A percentile compares a stretch with the other conserved stretches of the same genome.
These are phyloP conservation scores for Pseudonitzschia pungens DNA, from an alignment of 108 stramenopile species.

Conservation along the genomic window DNA sequence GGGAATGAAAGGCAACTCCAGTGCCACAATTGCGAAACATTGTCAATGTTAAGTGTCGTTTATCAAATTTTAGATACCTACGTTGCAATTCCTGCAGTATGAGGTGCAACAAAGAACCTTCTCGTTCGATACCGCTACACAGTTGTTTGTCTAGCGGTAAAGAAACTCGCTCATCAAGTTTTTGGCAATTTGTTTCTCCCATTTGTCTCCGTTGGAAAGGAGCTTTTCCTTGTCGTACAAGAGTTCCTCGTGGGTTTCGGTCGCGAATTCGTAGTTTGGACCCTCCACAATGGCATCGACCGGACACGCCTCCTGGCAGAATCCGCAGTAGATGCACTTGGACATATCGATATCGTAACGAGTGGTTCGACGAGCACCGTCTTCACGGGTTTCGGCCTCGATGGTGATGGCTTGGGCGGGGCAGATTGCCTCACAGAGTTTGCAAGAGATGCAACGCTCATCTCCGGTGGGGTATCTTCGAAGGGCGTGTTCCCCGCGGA, in stretches of 20 bases:
- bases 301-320: conserved; percentile 97
- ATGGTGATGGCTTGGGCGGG: conserved; percentile 99
- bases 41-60: no score
- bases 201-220: conserved; percentile 98
- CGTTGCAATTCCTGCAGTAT: no score
- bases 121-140: no score
- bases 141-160: conserved; percentile 89
- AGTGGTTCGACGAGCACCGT: conserved; percentile 95
- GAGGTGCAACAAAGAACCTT: no score
- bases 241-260: conserved; percentile 98
- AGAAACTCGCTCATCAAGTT: conserved; percentile 95
- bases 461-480: conserved; percentile 98
- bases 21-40: no score
- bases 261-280: conserved; percentile 99
- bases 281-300: conserved; percentile 99
- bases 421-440: conserved; percentile 99
- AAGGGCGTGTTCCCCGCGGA: conserved; percentile 97
- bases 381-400: conserved; percentile 93
- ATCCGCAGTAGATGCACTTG: conserved; percentile 99
- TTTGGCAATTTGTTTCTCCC: conserved; percentile 98
- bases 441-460: conserved; percentile 99
- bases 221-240: conserved; percentile 99
- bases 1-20: no score
- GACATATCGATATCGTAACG: conserved; percentile 99
- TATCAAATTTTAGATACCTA: no score